phyloP scores from a whole-genome alignment of 2,329 filamentous ascomycete species.

The Hymenoscyphus occultus region DNA sequence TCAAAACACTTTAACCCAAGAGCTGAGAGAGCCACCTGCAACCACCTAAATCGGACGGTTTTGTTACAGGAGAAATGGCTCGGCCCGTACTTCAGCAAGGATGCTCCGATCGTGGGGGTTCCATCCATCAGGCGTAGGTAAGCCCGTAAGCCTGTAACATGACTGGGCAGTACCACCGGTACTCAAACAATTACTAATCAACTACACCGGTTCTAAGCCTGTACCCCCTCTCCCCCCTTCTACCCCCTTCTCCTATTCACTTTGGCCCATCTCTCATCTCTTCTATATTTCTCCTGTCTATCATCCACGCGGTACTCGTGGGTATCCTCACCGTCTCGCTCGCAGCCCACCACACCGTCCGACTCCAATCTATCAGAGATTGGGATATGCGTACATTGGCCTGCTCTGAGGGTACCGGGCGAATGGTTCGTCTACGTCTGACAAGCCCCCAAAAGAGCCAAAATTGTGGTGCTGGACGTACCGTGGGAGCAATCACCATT shows the following conservation, averaged over 20 bases:
- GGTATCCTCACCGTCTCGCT: not conserved
- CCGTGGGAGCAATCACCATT: constrained; percentile 1
- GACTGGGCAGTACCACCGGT: too few species aligned
- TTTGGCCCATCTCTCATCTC: not conserved
- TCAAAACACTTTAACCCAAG: not conserved
- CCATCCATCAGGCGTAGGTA: not conserved
- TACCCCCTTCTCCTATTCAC: not conserved
- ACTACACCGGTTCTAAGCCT: not conserved
- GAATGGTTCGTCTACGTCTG: constrained; percentile 7
- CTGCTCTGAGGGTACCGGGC: constrained; percentile 1
- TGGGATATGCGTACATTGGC: constrained; percentile 1
- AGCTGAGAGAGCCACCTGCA: not conserved
- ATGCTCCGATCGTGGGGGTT: too few species aligned
- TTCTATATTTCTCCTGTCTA: not conserved
- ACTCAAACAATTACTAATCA: not conserved
- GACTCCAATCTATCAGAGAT: not conserved
- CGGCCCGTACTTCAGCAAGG: not conserved
- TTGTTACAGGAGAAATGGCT: not conserved
- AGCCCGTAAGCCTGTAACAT: too few species aligned
- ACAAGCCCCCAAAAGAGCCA: not conserved
- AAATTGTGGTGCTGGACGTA: not conserved
- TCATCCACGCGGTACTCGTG: not conserved
- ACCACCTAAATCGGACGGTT: constrained; percentile 2
- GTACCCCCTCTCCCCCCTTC: not conserved
- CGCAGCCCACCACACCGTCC: not conserved